Conservation (phyloP, 495 filamentous ascomycete genomes). For the Hyaloscypha hepaticicola region DNA sequence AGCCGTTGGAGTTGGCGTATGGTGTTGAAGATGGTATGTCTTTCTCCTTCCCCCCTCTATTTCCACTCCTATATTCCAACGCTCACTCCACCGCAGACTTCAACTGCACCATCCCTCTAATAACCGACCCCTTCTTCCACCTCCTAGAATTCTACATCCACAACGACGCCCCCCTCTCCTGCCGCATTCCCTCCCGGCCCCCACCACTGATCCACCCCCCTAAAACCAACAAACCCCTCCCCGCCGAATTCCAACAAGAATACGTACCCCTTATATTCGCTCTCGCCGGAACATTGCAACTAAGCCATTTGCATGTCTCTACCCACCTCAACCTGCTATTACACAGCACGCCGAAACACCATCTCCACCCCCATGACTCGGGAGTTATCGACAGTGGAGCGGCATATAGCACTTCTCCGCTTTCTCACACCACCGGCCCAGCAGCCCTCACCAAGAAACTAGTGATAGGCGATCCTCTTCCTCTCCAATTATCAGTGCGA, state of each 20-base stretch:
- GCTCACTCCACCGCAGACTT: conserved; percentile 51
- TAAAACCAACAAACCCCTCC: background rate
- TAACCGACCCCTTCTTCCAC: conserved; percentile 91
- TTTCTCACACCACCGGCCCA: conserved; percentile 53
- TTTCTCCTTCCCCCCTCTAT: background rate
- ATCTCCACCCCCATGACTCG: conserved; percentile 53
- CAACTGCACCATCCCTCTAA: conserved; percentile 86
- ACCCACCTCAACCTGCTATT: conserved; percentile 85
- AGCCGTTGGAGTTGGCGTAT: conserved; percentile 81
- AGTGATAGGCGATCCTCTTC: conserved; percentile 82
- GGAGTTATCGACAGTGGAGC: conserved; percentile 80
- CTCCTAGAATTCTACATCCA: conserved; percentile 98
- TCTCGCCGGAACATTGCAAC: conserved; percentile 82
- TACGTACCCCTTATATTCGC: conserved; percentile 75
- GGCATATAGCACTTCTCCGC: conserved; percentile 80
- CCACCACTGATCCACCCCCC: conserved; percentile 36
- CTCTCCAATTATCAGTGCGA: conserved; percentile 75
- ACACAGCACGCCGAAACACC: conserved; percentile 63
- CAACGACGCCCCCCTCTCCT: conserved; percentile 89
- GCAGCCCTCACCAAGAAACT: conserved; percentile 55
- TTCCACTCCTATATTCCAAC: background rate
- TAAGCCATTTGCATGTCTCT: conserved; percentile 86
- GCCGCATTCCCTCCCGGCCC: conserved; percentile 82
- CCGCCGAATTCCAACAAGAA: conserved; percentile 38
- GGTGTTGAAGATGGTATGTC: conserved; percentile 59